Conservation (phyloP, 129 eudicot genomes). For the Silybum marianum region DNA sequence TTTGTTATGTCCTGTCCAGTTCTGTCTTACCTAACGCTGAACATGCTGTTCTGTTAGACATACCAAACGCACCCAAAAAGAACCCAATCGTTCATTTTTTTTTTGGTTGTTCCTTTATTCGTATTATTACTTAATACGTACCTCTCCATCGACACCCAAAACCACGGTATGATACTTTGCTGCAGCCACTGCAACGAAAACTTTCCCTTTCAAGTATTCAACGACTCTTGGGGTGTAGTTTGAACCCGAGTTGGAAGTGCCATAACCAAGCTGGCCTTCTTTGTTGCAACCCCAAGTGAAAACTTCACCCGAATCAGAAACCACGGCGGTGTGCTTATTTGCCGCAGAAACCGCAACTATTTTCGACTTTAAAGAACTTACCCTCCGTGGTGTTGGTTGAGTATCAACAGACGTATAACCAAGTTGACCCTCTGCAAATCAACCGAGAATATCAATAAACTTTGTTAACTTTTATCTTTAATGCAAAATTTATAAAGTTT, state of each 20-base stretch:
- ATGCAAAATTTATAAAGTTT: not conserved
- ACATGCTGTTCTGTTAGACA: too few species aligned
- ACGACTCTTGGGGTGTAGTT: slow-evolving; percentile 91
- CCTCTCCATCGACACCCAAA: slow-evolving; percentile 97
- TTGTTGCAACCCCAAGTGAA: slow-evolving; percentile 99
- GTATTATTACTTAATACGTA: slow-evolving; percentile 14
- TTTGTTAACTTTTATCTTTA: not conserved
- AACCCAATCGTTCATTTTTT: too few species aligned
- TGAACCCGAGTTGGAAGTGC: slow-evolving; percentile 91
- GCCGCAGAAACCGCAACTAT: slow-evolving; percentile 94
- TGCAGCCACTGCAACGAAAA: slow-evolving; percentile 50
- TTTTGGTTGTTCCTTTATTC: too few species aligned
- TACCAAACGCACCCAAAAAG: too few species aligned
- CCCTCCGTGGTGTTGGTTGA: slow-evolving; percentile 96
- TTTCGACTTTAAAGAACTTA: slow-evolving; percentile 73
- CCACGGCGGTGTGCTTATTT: slow-evolving; percentile 93
- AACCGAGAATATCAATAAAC: slow-evolving; percentile 14
- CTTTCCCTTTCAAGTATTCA: slow-evolving; percentile 84
- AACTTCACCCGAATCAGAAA: slow-evolving; percentile 87
- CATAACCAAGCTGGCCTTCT: slow-evolving; percentile 98
- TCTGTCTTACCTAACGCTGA: too few species aligned
- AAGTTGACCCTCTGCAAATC: slow-evolving; percentile 76
- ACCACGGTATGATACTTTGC: slow-evolving; percentile 94
- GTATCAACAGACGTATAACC: slow-evolving; percentile 93
- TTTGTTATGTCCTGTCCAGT: too few species aligned